Base-by-base conservation (phyloP, 108 stramenopile species). In the Cyclotella sp. region DNA sequence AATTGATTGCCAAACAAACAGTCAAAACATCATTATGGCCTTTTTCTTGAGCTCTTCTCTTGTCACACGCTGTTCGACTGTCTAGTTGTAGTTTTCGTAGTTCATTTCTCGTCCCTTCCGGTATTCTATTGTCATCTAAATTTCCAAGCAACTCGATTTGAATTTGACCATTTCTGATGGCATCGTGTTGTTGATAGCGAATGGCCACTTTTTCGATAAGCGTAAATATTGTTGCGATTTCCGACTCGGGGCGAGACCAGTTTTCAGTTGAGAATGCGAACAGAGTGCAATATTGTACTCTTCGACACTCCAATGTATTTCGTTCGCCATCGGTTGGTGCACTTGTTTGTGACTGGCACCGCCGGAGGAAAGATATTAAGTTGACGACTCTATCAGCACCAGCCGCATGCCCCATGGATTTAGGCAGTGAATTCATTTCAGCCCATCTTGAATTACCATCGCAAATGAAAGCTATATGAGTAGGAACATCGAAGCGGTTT, bases 221-320 rank as follows among this genome's bases (percentile, higher is more conserved):
- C 16, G 45, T 39, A 59, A 91, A 87, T 29, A 96, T 79, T 28
- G 81, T 79, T 22, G 49, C 21, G 63, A 93, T 91, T 84, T 96
- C 95, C 10, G 54, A 39, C n/a, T 22, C 18, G 0, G 88, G 75
- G 44, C 97, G 86, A 44, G 81, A 86, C 95, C 95, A 96, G 70
- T 97, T 97, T 77, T 97, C 94, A n/a, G 95, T 91, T n/a, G 90
- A 91, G 77, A 97, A 95, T 21, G 85, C 93, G 77, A 91, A 98
- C 26, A 98, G 60, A 16, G 97, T 98, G 59, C 89, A 84, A 51
- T 79, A 88, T 45, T 81, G 68, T 43, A 93, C 59, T 39, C 18
- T 43, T 63, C 28, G 11, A 26, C 16, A 42, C 13, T 58, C 0
- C 15, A 21, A 15, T 55, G 28, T 18, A 3, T 14, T 47, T 3